phyloP scores from a whole-genome alignment of 2,329 filamentous ascomycete genomes.

The Cryphonectria carpinicola region DNA sequence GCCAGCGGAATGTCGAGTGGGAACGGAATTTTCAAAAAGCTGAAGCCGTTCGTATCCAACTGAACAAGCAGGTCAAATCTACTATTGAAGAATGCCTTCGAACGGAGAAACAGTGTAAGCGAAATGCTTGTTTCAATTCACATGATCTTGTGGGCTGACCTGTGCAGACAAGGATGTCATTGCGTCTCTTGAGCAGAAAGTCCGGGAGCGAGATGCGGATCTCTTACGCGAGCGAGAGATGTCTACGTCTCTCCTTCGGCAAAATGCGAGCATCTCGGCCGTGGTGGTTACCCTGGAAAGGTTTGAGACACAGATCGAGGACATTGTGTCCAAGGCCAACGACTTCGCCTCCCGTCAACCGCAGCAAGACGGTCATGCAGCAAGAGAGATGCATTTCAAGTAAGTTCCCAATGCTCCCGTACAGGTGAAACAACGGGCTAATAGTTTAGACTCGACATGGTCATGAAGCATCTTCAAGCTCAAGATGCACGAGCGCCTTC shows the following conservation, averaged over 20 bases:
- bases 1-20: slow-evolving; percentile 30
- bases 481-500: slow-evolving; percentile 6
- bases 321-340: slow-evolving; percentile 16
- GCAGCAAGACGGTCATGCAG: slow-evolving; percentile 27
- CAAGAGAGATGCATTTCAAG: slow-evolving; percentile 18
- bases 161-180: slow-evolving; percentile 30
- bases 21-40: slow-evolving; percentile 39
- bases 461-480: slow-evolving; percentile 7
- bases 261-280: slow-evolving; percentile 14
- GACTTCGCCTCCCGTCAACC: slow-evolving; percentile 1
- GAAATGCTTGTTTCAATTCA: neutral
- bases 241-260: slow-evolving; percentile 11
- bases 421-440: neutral
- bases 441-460: slow-evolving; percentile 22
- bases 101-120: slow-evolving; percentile 26
- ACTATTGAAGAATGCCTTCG: slow-evolving; percentile 22
- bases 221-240: slow-evolving; percentile 22
- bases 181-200: slow-evolving; percentile 28
- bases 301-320: slow-evolving; percentile 16
- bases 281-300: slow-evolving; percentile 15
- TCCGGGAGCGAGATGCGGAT: slow-evolving; percentile 23
- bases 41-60: slow-evolving; percentile 38
- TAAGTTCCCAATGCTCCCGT: neutral
- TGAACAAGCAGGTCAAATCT: slow-evolving; percentile 34
- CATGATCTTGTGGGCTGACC: neutral